Evolutionary conservation across 2,329 filamentous ascomycete genomes (phyloP).

Genomic region (Herpotrichia juniperi): DNA sequence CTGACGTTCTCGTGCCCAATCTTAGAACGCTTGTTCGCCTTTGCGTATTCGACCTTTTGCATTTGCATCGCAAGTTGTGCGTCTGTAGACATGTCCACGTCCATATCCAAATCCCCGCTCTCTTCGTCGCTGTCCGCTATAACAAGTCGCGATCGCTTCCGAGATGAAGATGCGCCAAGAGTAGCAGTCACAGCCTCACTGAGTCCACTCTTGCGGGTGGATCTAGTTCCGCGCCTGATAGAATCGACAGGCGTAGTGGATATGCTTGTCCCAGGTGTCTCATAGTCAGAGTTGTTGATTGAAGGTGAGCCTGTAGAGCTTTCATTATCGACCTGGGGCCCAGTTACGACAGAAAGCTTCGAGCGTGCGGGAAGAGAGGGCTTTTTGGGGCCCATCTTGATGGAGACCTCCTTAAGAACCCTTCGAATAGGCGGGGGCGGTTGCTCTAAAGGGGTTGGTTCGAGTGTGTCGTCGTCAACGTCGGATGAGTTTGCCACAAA

Average conservation of each 20-base stretch:
- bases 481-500: conserved; percentile 43
- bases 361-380: conserved; percentile 19
- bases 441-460: conserved; percentile 12
- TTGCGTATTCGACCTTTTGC: conserved; percentile 59
- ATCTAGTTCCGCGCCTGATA: conserved; percentile 20
- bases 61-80: conserved; percentile 62
- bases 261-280: conserved; percentile 68
- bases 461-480: conserved; percentile 26
- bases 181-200: conserved; percentile 22
- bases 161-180: conserved; percentile 22
- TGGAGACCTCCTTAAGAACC: conserved; percentile 40
- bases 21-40: conserved; percentile 46
- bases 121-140: conserved; percentile 38
- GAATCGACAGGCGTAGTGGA: conserved; percentile 60
- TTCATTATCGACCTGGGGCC: conserved; percentile 20
- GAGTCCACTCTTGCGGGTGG: conserved; percentile 31
- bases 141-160: conserved; percentile 28
- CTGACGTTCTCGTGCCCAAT: conserved; percentile 13
- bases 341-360: conserved; percentile 13
- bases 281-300: conserved; percentile 55
- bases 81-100: conserved; percentile 49
- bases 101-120: conserved; percentile 24
- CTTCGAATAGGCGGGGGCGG: conserved; percentile 19
- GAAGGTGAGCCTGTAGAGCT: conserved; percentile 40
- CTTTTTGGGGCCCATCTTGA: conserved; percentile 26